These are phyloP conservation scores for Blumeria graminis DNA, from an alignment of 2,329 filamentous ascomycete genomes.

Conservation along the genomic window DNA sequence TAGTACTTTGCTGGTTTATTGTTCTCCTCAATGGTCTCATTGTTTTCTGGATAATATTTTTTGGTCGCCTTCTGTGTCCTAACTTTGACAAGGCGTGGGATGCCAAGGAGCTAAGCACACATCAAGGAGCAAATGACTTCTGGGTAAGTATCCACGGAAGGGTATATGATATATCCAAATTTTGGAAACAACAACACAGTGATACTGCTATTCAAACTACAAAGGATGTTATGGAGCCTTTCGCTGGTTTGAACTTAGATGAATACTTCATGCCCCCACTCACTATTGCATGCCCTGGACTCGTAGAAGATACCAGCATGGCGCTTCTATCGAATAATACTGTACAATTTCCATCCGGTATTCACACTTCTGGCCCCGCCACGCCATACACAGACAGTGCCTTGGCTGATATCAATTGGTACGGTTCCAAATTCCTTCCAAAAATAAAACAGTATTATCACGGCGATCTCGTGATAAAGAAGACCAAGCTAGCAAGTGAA, in stretches of 20 bases:
- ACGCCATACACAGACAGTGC: conserved; percentile 30
- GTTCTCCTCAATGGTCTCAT: conserved; percentile 56
- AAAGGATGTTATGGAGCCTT: conserved; percentile 42
- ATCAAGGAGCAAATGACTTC: conserved; percentile 51
- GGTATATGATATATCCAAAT: conserved; percentile 81
- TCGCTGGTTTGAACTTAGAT: conserved; percentile 58
- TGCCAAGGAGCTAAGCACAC: conserved; percentile 38
- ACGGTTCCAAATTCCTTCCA: conserved; percentile 46
- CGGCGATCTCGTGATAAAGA: conserved; percentile 56
- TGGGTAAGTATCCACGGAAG: conserved; percentile 71
- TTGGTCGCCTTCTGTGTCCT: conserved; percentile 69
- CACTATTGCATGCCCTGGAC: conserved; percentile 43
- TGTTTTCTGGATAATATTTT: conserved; percentile 77
- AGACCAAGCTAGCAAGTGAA: conserved; percentile 31
- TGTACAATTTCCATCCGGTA: conserved; percentile 22
- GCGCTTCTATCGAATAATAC: conserved; percentile 41
- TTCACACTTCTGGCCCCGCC: conserved; percentile 46
- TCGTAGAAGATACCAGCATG: conserved; percentile 36
- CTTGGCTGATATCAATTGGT: conserved; percentile 50
- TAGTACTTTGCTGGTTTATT: conserved; percentile 64
- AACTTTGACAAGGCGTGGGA: conserved; percentile 83
- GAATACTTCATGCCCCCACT: conserved; percentile 71
- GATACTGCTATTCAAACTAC: conserved; percentile 40
- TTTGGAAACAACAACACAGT: conserved; percentile 68
- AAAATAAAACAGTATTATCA: conserved; percentile 70